Conservation (phyloP, 352 stramenopile species). For the Phytophthora cactorum region DNA sequence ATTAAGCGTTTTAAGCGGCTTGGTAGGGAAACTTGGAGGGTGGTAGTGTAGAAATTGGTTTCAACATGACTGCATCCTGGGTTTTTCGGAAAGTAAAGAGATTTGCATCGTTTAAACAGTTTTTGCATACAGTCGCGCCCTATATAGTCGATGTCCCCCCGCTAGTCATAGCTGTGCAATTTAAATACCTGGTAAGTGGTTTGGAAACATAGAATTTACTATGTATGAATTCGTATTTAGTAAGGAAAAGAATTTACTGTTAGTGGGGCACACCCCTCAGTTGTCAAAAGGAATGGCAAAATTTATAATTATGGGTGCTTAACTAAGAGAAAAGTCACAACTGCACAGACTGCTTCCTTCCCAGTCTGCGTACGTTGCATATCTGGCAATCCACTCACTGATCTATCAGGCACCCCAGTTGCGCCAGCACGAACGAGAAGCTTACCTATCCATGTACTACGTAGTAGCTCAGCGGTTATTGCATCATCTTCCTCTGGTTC, state of each 20-base stretch:
- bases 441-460: neutral
- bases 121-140: no score
- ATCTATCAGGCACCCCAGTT: neutral
- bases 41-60: slow-evolving; percentile 26
- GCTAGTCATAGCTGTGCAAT: no score
- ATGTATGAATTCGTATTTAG: no score
- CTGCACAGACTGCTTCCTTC: neutral
- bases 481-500: neutral
- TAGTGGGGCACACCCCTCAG: neutral
- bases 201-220: no score
- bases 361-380: neutral
- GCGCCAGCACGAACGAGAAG: neutral
- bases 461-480: neutral
- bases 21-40: slow-evolving; percentile 18
- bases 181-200: no score
- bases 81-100: slow-evolving; percentile 16
- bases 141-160: no score
- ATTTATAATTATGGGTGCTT: neutral
- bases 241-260: no score
- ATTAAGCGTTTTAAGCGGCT: slow-evolving; percentile 55
- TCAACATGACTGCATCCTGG: slow-evolving; percentile 37
- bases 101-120: no score
- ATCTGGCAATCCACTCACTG: neutral
- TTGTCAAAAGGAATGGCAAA: neutral
- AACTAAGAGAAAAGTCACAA: neutral